A percentile compares a stretch with the other conserved stretches of the same genome.
These are phyloP conservation scores for Nevesoporus exiguus DNA, from an alignment of 768 basidiomycete genomes.

Conservation along the genomic window DNA sequence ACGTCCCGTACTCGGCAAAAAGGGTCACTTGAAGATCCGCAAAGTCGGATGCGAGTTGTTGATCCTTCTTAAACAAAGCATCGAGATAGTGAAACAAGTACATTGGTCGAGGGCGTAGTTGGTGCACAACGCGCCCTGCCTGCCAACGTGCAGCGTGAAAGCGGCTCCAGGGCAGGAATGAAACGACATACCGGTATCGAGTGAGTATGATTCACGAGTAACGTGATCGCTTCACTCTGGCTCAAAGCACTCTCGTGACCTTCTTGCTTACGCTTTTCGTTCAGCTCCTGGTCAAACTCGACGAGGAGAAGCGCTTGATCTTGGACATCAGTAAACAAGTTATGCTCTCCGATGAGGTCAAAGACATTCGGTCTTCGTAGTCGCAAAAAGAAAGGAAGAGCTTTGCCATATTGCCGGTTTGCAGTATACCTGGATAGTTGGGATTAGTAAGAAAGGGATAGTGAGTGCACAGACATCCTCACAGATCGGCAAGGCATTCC, in stretches of 20 bases:
- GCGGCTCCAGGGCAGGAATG: not conserved
- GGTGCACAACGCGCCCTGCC: slow-evolving; percentile 86
- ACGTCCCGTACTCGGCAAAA: slow-evolving; percentile 83
- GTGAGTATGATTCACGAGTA: slow-evolving; percentile 92
- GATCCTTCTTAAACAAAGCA: slow-evolving; percentile 82
- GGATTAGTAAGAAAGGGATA: not conserved
- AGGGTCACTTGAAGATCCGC: slow-evolving; percentile 88
- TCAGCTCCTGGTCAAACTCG: slow-evolving; percentile 90
- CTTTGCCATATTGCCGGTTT: slow-evolving; percentile 92
- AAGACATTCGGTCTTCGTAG: slow-evolving; percentile 88
- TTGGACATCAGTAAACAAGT: slow-evolving; percentile 91
- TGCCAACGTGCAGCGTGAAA: slow-evolving; percentile 30
- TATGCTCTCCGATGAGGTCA: slow-evolving; percentile 89
- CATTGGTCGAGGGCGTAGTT: slow-evolving; percentile 68
- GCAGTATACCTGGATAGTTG: slow-evolving; percentile 60
- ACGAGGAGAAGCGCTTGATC: slow-evolving; percentile 91
- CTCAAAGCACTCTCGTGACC: slow-evolving; percentile 38
- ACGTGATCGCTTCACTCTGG: slow-evolving; percentile 73
- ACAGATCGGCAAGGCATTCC: slow-evolving; percentile 94
- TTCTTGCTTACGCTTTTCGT: slow-evolving; percentile 50
- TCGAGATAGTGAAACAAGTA: slow-evolving; percentile 95
- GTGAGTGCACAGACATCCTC: slow-evolving; percentile 18
- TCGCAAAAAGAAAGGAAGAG: slow-evolving; percentile 84
- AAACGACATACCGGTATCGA: slow-evolving; percentile 78
- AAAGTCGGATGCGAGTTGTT: slow-evolving; percentile 73